A percentile compares a stretch with the other conserved stretches of the same genome.
Conservation (phyloP, 2,329 filamentous ascomycete species). For the Ophidiomyces ophidiicola region DNA sequence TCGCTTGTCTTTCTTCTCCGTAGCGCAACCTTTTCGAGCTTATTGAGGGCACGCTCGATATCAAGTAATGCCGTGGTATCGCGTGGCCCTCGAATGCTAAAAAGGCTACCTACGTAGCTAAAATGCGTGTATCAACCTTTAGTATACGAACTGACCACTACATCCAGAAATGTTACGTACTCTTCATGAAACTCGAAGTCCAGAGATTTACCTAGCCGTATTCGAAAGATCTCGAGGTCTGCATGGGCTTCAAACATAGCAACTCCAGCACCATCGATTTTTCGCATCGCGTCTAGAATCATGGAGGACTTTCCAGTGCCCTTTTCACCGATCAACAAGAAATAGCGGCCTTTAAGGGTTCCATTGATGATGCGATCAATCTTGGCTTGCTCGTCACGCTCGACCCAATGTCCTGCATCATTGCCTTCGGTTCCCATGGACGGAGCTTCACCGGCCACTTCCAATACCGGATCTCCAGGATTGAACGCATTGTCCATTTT, state of each 20-base stretch:
- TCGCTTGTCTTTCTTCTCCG: conserved; percentile 45
- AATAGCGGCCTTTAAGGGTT: conserved; percentile 64
- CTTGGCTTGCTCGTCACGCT: conserved; percentile 65
- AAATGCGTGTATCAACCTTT: conserved; percentile 3
- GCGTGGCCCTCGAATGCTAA: conserved; percentile 82
- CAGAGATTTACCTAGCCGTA: conserved; percentile 80
- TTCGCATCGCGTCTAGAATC: conserved; percentile 90
- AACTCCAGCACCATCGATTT: conserved; percentile 74
- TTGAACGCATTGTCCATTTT: conserved; percentile 91
- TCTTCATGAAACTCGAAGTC: conserved; percentile 98
- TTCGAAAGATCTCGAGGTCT: conserved; percentile 87
- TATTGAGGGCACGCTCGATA: conserved; percentile 94
- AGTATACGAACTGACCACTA: not conserved
- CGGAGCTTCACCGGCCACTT: conserved; percentile 50
- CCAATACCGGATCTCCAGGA: conserved; percentile 80
- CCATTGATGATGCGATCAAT: conserved; percentile 78
- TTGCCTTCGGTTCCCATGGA: conserved; percentile 28
- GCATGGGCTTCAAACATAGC: conserved; percentile 96
- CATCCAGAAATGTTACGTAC: conserved; percentile 38
- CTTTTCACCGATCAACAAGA: conserved; percentile 86
- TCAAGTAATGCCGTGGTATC: conserved; percentile 87
- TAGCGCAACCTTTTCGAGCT: conserved; percentile 89
- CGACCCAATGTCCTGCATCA: conserved; percentile 60
- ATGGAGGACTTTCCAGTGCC: conserved; percentile 95
- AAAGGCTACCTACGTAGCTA: conserved; percentile 70